Conservation (phyloP, 2,329 filamentous ascomycete genomes). For the Chlorencoelia australis region DNA sequence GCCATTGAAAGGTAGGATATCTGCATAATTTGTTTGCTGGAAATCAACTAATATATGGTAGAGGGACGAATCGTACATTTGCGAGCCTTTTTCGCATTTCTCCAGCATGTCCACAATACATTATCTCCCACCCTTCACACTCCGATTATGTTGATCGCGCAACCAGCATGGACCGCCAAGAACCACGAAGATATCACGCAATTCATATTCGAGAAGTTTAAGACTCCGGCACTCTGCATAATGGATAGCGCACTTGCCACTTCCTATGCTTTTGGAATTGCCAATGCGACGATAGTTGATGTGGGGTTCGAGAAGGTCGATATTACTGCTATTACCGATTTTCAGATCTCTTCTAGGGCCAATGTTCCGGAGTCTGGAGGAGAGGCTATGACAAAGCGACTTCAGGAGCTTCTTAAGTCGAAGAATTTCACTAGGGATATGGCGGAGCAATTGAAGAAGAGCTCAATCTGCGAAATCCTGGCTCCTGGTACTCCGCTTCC, state of each 20-base stretch:
- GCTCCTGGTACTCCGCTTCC: constrained; percentile 40
- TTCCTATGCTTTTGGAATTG: constrained; percentile 68
- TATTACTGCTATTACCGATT: constrained; percentile 81
- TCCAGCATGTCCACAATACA: constrained; percentile 83
- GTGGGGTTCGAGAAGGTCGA: constrained; percentile 90
- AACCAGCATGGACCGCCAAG: constrained; percentile 81
- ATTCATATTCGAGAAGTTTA: constrained; percentile 96
- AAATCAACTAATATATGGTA: constrained; percentile 21
- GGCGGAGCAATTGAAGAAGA: constrained; percentile 62
- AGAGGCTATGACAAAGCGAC: constrained; percentile 69
- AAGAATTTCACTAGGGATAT: constrained; percentile 54
- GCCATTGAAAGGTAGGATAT: constrained; percentile 53
- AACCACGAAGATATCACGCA: constrained; percentile 83
- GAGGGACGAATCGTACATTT: constrained; percentile 81
- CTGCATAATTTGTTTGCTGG: constrained; percentile 6
- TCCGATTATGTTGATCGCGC: constrained; percentile 79
- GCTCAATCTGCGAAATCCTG: constrained; percentile 55
- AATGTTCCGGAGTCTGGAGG: constrained; percentile 63
- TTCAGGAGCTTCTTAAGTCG: constrained; percentile 54
- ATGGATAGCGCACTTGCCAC: constrained; percentile 84
- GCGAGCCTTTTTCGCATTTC: constrained; percentile 84
- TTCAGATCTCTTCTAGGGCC: constrained; percentile 57
- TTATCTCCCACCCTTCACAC: constrained; percentile 91
- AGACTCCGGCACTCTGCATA: constrained; percentile 81
- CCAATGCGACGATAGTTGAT: constrained; percentile 78